Percentiles rank a stretch among this genome's conserved stretches.
Evolutionary conservation across 352 stramenopile genomes (phyloP).

Genomic region (Pythium guiyangense): DNA sequence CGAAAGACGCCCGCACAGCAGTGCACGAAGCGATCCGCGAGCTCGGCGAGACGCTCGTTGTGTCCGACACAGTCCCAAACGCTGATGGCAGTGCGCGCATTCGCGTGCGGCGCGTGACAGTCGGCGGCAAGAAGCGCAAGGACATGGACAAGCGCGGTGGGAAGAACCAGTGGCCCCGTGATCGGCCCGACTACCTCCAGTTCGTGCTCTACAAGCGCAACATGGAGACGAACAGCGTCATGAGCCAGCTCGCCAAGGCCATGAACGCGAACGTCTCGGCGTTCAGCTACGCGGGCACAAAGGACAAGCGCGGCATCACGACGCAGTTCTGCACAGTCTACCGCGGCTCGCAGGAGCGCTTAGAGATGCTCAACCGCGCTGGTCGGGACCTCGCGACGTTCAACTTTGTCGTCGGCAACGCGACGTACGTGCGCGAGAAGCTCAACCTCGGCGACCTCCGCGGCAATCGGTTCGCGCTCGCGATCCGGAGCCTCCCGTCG

Average conservation of each 20-base stretch:
- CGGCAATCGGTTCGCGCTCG: conserved; percentile 95
- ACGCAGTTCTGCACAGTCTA: conserved; percentile 94
- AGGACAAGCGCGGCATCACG: conserved; percentile 96
- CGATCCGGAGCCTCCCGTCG: conserved; percentile 88
- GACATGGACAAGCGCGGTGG: conserved; percentile 58
- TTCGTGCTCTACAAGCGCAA: conserved; percentile 98
- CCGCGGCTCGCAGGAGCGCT: conserved; percentile 64
- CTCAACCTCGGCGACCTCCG: conserved; percentile 91
- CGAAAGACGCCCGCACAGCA: conserved; percentile 80
- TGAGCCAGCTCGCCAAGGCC: conserved; percentile 71
- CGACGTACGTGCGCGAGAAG: conserved; percentile 85
- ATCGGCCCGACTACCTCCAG: conserved; percentile 86
- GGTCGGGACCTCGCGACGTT: conserved; percentile 63
- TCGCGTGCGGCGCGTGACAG: conserved; percentile 77
- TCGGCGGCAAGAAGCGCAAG: conserved; percentile 83
- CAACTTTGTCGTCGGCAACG: conserved; percentile 93
- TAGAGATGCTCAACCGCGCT: conserved; percentile 74
- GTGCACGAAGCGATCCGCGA: conserved; percentile 86
- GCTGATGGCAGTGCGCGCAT: conserved; percentile 32
- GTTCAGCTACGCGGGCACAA: conserved; percentile 93
- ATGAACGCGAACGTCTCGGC: conserved; percentile 58
- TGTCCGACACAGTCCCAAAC: conserved; percentile 82
- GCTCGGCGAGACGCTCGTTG: conserved; percentile 50
- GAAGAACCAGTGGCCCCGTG: conserved; percentile 48
- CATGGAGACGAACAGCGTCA: conserved; percentile 87